These are phyloP conservation scores for Cryptococcus sp. DNA, from an alignment of 1,284 basidiomycete genomes.

Conservation along the genomic window DNA sequence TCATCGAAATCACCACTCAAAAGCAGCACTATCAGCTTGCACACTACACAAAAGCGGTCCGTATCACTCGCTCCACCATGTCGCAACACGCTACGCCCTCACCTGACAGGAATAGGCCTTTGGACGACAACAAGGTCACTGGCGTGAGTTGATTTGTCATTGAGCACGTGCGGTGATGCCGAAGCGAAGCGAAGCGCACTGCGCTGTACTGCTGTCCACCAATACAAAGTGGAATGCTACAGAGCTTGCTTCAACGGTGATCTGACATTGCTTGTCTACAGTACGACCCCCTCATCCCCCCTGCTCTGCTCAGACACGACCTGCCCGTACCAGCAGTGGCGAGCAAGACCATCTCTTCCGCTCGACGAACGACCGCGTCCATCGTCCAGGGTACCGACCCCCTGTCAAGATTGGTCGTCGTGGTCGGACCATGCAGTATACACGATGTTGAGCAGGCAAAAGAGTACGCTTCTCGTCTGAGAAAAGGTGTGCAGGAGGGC, in stretches of 20 bases:
- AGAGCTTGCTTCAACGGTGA: neutral
- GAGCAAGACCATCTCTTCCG: constrained; percentile 67
- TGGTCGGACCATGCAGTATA: constrained; percentile 96
- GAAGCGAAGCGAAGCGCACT: neutral
- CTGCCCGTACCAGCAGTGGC: constrained; percentile 58
- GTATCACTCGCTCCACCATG: neutral
- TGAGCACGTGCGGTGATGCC: neutral
- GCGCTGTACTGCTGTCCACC: no score
- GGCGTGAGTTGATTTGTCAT: constrained; percentile 38
- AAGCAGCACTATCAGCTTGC: neutral
- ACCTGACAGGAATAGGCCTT: constrained; percentile 41
- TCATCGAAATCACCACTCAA: neutral
- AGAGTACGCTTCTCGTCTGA: constrained; percentile 81
- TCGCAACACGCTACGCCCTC: constrained; percentile 33
- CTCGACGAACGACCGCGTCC: constrained; percentile 74
- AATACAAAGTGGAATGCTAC: neutral
- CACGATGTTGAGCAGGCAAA: constrained; percentile 86
- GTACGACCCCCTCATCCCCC: constrained; percentile 93
- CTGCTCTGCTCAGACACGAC: constrained; percentile 82
- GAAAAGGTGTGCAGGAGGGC: constrained; percentile 63
- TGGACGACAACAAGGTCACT: constrained; percentile 49
- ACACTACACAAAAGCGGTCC: neutral
- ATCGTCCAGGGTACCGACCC: constrained; percentile 77
- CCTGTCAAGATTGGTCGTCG: constrained; percentile 74
- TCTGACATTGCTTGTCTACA: constrained; percentile 40